Evolutionary conservation across 208 protist genomes (phyloP), one percentile per base, ranked within the genome.

Genomic region (Acanthamoeba castellanii): DNA sequence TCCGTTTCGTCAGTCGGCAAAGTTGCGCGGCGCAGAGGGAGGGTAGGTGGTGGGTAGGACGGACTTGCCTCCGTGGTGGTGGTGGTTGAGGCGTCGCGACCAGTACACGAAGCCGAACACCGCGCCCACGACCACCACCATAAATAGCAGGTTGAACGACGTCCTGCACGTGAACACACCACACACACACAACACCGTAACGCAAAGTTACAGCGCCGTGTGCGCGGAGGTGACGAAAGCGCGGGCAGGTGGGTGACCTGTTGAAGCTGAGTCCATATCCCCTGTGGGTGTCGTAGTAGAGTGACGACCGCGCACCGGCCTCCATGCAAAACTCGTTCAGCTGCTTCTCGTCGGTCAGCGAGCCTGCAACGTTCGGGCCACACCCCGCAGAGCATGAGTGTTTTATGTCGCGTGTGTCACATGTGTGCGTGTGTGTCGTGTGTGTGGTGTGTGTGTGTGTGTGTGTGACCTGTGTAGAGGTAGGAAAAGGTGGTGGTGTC

Each of bases 21-120:
- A 45, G 70, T 66, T 66, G 22, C 70, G 70, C 27, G 8, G 70
- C 30, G 70, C 25, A 3, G 70, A 45, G 70, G 70, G 20, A 47
- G 30, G 70, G 20, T 78, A 78, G 27, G 70, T 78, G 70, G 70
- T 78, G 37, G 70, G 70, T 25, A 78, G 70, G 16, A 78, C 50
- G 50, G 70, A 11, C 37, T 78, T 78, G 70, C 9, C 37, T 30
- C 70, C 37, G 37, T 42, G 37, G 20, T 42, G 37, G 37, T n/a
- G n/a, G 25, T 25, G 32, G 70, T n/a, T 78, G 59, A 9, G 16
- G 8, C 70, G 70, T 47, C 32, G 37, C 13, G 30, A 45, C 70
- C 70, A 78, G 37, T 18, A 78, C 32, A 78, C n/a, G 32, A 78
- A 45, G 13, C 32, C 70, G 30, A 78, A 18, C 3, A 6, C 70